Percentiles rank a stretch among this genome's conserved stretches.
Evolutionary conservation across 371 early-diverging fungal genomes (phyloP).

Genomic region (Rhizomucor pusillus): DNA sequence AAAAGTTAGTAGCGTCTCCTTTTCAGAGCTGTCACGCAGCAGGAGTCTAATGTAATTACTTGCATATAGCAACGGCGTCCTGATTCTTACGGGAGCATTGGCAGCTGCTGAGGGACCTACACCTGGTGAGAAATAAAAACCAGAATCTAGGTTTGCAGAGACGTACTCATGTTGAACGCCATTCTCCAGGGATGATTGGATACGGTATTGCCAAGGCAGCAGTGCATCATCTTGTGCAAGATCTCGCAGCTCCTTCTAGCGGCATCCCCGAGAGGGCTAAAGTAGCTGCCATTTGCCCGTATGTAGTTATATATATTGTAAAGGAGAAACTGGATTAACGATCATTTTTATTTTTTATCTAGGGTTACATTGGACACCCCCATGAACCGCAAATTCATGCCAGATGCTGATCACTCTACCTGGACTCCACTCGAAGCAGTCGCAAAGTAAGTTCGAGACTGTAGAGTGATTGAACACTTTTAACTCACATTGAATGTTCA

Average conservation of each 20-base stretch:
- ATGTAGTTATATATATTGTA: constrained; percentile 26
- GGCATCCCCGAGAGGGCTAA: constrained; percentile 77
- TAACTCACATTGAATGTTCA: constrained; percentile 2
- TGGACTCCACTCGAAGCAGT: constrained; percentile 88
- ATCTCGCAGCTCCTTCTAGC: constrained; percentile 67
- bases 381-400: constrained; percentile 89
- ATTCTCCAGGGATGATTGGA: constrained; percentile 73
- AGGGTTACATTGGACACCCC: constrained; percentile 90
- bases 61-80: constrained; percentile 61
- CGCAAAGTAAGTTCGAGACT: constrained; percentile 55
- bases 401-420: constrained; percentile 77
- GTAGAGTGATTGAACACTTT: not conserved
- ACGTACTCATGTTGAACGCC: no score
- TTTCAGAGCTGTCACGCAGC: no score
- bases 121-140: constrained; percentile 34
- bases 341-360: not conserved
- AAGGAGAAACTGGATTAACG: not conserved
- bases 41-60: no score
- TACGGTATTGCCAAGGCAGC: constrained; percentile 96
- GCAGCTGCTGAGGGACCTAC: constrained; percentile 73
- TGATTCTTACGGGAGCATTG: constrained; percentile 82
- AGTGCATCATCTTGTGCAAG: constrained; percentile 87
- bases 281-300: constrained; percentile 81
- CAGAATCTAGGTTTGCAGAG: no score
- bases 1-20: no score